phyloP scores from a whole-genome alignment of 2,329 filamentous ascomycete genomes.

The Calonectria pauciramosa region DNA sequence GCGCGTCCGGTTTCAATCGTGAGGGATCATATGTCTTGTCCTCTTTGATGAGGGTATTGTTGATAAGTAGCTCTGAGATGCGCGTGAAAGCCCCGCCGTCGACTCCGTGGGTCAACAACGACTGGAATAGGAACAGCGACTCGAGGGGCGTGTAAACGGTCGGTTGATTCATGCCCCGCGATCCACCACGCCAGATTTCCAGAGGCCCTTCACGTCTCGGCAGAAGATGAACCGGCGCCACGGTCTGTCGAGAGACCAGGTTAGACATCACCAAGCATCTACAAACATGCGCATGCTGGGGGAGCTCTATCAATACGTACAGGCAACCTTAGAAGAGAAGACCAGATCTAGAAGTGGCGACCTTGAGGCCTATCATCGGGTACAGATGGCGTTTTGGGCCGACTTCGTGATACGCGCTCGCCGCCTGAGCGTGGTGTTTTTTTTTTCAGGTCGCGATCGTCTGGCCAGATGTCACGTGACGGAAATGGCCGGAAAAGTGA shows the following conservation, averaged over 20 bases:
- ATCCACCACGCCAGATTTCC: conserved; percentile 68
- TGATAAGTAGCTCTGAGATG: conserved; percentile 81
- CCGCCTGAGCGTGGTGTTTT: conserved; percentile 39
- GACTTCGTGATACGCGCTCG: conserved; percentile 41
- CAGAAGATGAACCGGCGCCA: conserved; percentile 69
- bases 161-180: conserved; percentile 68
- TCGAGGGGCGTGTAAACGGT: conserved; percentile 86
- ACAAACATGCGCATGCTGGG: conserved; percentile 45
- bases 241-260: conserved; percentile 52
- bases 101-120: conserved; percentile 77
- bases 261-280: conserved; percentile 43
- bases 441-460: conserved; percentile 44
- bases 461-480: conserved; percentile 51
- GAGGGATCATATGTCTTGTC: conserved; percentile 79
- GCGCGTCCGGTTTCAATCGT: conserved; percentile 81
- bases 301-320: conserved; percentile 46
- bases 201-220: conserved; percentile 67
- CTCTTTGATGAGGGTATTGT: conserved; percentile 79
- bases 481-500: conserved; percentile 35
- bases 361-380: conserved; percentile 48
- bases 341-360: conserved; percentile 43
- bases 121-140: conserved; percentile 87
- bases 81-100: conserved; percentile 75
- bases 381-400: conserved; percentile 38
- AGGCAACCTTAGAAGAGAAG: conserved; percentile 48